Evolutionary conservation across 345 rosid genomes (phyloP).

Genomic region (Lumnitzera racemosa): DNA sequence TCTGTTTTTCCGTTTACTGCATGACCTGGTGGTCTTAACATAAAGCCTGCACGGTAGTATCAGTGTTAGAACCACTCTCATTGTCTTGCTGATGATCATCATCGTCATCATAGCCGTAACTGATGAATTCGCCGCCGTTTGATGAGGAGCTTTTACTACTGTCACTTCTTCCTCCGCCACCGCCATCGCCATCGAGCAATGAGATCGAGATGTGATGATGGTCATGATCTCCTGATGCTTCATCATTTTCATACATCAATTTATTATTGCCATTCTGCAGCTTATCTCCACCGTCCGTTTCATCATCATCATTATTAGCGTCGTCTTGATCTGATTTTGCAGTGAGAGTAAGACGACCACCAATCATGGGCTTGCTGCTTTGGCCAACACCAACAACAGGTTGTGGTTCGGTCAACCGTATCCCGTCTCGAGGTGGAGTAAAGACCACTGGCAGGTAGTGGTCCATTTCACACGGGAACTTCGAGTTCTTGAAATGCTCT

Average conservation of each 20-base stretch:
- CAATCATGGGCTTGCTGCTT: not conserved
- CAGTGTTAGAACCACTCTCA: too few relatives aligned
- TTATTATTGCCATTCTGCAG: not conserved
- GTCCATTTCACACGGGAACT: constrained; percentile 60
- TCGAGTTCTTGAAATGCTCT: constrained; percentile 81
- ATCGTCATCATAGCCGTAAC: constrained; percentile 18
- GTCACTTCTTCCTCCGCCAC: constrained; percentile 4
- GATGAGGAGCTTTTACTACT: constrained; percentile 6
- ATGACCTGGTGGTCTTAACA: too few relatives aligned
- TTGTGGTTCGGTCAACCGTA: constrained; percentile 40
- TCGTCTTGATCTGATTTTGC: not conserved
- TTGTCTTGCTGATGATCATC: not conserved
- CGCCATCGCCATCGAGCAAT: constrained; percentile 4
- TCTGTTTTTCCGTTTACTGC: too few relatives aligned
- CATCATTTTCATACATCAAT: not conserved
- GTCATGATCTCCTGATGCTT: not conserved
- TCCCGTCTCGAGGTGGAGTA: constrained; percentile 82
- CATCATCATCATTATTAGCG: not conserved
- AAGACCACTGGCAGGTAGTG: constrained; percentile 73
- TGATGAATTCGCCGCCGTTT: constrained; percentile 25
- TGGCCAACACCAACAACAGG: constrained; percentile 30
- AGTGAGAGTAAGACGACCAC: not conserved
- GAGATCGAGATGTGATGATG: too few relatives aligned
- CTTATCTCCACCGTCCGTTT: not conserved
- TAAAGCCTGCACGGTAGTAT: too few relatives aligned